These are phyloP conservation scores for Aureoboletus auriporus DNA, from an alignment of 768 basidiomycete genomes.

Conservation along the genomic window DNA sequence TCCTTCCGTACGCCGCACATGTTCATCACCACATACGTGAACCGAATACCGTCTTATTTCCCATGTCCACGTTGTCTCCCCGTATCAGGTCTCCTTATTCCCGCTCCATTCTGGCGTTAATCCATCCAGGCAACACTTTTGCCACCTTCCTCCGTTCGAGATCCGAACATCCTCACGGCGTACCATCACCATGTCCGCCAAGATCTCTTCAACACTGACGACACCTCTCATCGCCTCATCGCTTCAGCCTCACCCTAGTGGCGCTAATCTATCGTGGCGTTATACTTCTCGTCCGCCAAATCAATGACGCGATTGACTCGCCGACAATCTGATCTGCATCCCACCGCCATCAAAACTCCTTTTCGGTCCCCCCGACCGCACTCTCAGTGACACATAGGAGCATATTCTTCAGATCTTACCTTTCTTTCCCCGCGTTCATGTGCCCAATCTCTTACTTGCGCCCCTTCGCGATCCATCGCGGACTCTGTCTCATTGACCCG, in stretches of 20 bases:
- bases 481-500: slow-evolving; percentile 3
- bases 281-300: no score
- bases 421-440: no score
- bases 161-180: slow-evolving; percentile 7
- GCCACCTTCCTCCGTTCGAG: slow-evolving; percentile 1
- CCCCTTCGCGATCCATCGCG: slow-evolving; percentile 22
- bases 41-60: no score
- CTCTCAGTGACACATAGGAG: no score
- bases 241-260: no score
- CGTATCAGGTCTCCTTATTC: slow-evolving; percentile 3
- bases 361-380: no score
- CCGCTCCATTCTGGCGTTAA: background rate
- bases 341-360: background rate
- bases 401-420: no score
- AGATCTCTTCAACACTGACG: background rate
- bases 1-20: slow-evolving; percentile 4
- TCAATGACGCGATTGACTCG: slow-evolving; percentile 3
- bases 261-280: no score
- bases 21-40: slow-evolving; percentile 4
- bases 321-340: slow-evolving; percentile 21
- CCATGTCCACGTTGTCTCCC: background rate
- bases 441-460: no score
- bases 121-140: slow-evolving; percentile 8
- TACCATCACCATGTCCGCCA: slow-evolving; percentile 9
- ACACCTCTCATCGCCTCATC: no score